Base-by-base conservation (phyloP, 352 stramenopile genomes). In the Phytopythium litorale region DNA sequence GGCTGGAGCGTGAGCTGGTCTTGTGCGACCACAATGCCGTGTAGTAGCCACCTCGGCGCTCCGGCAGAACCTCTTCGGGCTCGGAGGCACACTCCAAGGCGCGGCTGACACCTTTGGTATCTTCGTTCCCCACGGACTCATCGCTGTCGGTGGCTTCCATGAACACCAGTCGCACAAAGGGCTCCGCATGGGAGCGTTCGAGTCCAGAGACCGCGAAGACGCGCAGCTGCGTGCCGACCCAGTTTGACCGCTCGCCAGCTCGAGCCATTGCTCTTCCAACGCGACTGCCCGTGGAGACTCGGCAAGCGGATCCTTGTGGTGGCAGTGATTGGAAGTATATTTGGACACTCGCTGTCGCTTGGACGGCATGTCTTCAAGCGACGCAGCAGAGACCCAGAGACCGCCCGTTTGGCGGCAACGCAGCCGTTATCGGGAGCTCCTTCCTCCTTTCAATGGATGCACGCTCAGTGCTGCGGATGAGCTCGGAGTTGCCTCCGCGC, bases 91-190 rank as follows among this genome's bases (percentile, higher is more conserved):
- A 49, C 33, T 58, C 53, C 7, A 49, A 21, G 4, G 53, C 33
- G 3, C 53, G 53, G 4, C n/a, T n/a, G 2, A 15, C 53, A 21
- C 13, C n/a, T 43, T 61, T 57, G 23, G 65, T 49, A 50, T 75
- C 61, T 43, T 76, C 60, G 55, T 86, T 11, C 12, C 4, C 15
- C 7, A 7, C 5, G 2, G 11, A 23, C 0, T 11, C 15, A 16
- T 37, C 48, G 28, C 18, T 23, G 6, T 23, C 48, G n/a, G 42
- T 5, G 12, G 15, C 1, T 48, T 77, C 63, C 33, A 75, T 63
- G 59, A 84, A 83, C 0, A 85, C 19, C n/a, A 91, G 42, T 18
- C 79, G 78, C 0, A 74, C 30, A 53, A 88, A 88, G 9, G 77
- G 79, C 3, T 75, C 56, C 4, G 68, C 33, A 46, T 88, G 81